A percentile compares a stretch with the other conserved stretches of the same genome.
Evolutionary conservation across 1,284 basidiomycete genomes (phyloP).

Genomic region (Rhodofomes roseus): DNA sequence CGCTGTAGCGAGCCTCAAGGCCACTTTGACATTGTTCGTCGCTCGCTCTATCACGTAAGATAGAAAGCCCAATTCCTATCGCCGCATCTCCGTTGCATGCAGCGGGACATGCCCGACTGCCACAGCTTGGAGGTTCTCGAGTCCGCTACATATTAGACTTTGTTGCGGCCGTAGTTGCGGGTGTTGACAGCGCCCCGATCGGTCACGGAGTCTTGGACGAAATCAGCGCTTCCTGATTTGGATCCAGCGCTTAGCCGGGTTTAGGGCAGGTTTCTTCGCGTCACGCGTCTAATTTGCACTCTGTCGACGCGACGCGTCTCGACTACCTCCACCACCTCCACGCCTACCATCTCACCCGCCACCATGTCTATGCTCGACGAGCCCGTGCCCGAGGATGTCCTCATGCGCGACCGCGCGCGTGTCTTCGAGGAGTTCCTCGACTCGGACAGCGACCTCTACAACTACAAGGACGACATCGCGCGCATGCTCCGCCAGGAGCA

Average conservation of each 20-base stretch:
- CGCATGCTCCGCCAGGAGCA: conserved; percentile 84
- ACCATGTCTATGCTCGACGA: conserved; percentile 63
- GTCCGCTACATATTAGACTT: too few relatives aligned
- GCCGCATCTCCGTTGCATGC: neutral
- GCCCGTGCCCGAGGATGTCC: conserved; percentile 61
- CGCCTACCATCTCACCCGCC: conserved; percentile 4
- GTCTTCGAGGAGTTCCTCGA: conserved; percentile 88
- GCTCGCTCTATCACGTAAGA: too few relatives aligned
- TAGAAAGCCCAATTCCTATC: neutral
- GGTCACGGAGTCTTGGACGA: too few relatives aligned
- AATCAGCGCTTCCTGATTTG: too few relatives aligned
- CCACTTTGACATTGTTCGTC: too few relatives aligned
- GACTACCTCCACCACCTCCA: conserved; percentile 16
- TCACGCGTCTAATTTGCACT: conserved; percentile 8
- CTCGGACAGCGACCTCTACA: conserved; percentile 70
- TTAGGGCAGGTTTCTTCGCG: conserved; percentile 31
- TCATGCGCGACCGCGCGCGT: conserved; percentile 71
- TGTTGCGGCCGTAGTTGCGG: too few relatives aligned
- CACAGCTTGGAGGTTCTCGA: neutral
- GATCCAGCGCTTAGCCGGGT: neutral
- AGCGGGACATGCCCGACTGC: neutral
- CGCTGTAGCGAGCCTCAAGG: too few relatives aligned
- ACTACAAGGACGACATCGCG: conserved; percentile 86
- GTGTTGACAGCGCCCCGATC: too few relatives aligned
- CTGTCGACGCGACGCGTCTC: conserved; percentile 13